Percentiles rank a stretch among this genome's conserved stretches.
Evolutionary conservation across 1,284 basidiomycete genomes (phyloP).

Genomic region (Ustilago vetiveriae): DNA sequence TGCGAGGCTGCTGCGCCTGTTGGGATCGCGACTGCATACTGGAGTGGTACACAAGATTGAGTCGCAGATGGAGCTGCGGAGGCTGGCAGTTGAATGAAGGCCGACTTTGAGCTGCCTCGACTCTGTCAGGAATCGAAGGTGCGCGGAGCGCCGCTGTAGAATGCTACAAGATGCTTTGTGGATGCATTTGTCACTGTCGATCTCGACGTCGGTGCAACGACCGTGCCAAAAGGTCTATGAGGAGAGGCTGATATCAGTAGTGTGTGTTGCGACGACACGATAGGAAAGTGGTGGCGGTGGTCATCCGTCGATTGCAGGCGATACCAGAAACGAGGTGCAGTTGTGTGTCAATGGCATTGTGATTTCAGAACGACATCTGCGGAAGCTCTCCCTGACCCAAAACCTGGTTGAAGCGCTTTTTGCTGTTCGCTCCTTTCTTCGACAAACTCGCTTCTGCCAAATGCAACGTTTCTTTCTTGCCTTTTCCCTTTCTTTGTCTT

Average conservation of each 20-base stretch:
- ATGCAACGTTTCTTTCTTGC: too few species aligned
- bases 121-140: constrained; percentile 1
- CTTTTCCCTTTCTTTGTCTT: too few species aligned
- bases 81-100: too few species aligned
- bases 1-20: constrained; percentile 7
- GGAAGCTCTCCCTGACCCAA: background rate
- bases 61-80: background rate
- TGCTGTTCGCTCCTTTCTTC: too few species aligned
- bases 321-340: too few species aligned
- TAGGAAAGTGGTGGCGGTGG: too few species aligned
- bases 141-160: constrained; percentile 15
- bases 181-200: constrained; percentile 22
- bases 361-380: too few species aligned
- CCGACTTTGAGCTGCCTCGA: background rate
- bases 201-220: constrained; percentile 4
- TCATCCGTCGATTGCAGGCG: too few species aligned
- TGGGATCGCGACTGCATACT: constrained; percentile 31
- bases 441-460: too few species aligned
- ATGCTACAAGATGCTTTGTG: constrained; percentile 9
- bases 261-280: background rate
- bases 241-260: too few species aligned
- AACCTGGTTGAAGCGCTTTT: too few species aligned
- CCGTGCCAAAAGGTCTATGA: background rate
- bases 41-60: background rate
- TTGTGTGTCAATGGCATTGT: too few species aligned